Base-by-base conservation (phyloP, 176 grass and related monocot genomes). In the Triticum turgidum region DNA sequence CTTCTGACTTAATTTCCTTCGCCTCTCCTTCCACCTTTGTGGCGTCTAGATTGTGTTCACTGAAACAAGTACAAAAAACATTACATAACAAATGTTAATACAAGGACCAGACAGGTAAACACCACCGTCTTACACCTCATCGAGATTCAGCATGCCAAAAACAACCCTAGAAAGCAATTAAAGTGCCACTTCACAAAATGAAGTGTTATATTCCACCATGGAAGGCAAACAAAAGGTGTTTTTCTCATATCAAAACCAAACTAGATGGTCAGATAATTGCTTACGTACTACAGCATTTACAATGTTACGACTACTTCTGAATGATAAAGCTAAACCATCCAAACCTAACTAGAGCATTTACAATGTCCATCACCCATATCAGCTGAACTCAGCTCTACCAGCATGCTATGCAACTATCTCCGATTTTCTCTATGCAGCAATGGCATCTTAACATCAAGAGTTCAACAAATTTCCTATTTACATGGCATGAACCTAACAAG, bases 21-120 rank as follows among this genome's bases (percentile, higher is more conserved):
- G 33, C 69, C 42, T 78, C 58, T 5, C 5, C 52, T 8, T 67
- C 58, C 17, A 24, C 9, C 9, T 34, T 30, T 15, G 59, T 35
- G 30, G 61, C 78, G 35, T 92, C 89, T 51, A 61, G 21, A 69
- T 67, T 89, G 58, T 93, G 73, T 76, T 92, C 85, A 61, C 92
- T 98, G 87, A 87, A 87, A 90, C 37, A 78, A 84, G n/a, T 82
- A 18, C 6, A 58, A 1, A 56, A 37, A 65, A 35, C 24, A 73
- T 91, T 69, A 56, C 41, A 84, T 11, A 73, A 27, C 8, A 7
- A 47, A 21, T 22, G 38, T 24, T 12, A 8, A 72, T 7, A 25
- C 64, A 75, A 35, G 18, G 24, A 42, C 59, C 27, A 24, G 4
- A 20, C 15, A 77, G 34, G 25, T 78, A 83, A 82, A 39, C 39